These are phyloP conservation scores for Monosporozyma aerobia DNA, from an alignment of 805 yeast species.

Conservation along the genomic window DNA sequence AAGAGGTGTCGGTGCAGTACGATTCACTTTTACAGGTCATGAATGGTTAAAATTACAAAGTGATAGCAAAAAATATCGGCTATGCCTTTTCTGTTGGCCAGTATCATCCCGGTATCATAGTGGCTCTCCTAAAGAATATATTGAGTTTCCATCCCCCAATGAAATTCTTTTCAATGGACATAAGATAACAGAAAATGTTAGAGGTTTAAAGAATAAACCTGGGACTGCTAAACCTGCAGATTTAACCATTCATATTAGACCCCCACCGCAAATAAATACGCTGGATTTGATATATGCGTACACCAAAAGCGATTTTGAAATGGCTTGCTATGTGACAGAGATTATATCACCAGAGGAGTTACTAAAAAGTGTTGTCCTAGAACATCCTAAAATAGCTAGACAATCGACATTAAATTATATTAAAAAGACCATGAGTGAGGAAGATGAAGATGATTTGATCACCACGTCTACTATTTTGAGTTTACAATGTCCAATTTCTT, in stretches of 20 bases:
- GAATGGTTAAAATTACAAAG: constrained; percentile 35
- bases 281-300: constrained; percentile 49
- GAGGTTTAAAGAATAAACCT: constrained; percentile 64
- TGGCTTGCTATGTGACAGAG: constrained; percentile 51
- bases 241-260: constrained; percentile 40
- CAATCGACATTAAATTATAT: constrained; percentile 44
- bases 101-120: constrained; percentile 15
- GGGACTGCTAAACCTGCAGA: constrained; percentile 82
- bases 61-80: constrained; percentile 24
- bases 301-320: constrained; percentile 38
- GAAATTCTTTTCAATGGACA: constrained; percentile 54
- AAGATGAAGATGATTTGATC: constrained; percentile 62
- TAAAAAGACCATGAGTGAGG: constrained; percentile 30
- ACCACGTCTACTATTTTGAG: constrained; percentile 59
- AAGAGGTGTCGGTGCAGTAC: constrained; percentile 37
- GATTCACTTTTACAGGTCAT: constrained; percentile 35
- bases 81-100: constrained; percentile 52
- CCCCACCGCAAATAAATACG: constrained; percentile 29
- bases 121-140: constrained; percentile 48
- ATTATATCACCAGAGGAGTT: constrained; percentile 33
- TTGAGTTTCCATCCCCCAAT: constrained; percentile 66
- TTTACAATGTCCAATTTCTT: constrained; percentile 72
- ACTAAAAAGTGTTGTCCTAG: constrained; percentile 28
- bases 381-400: constrained; percentile 44
- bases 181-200: constrained; percentile 42